Percentiles rank a stretch among this genome's conserved stretches.
These are phyloP conservation scores for Pseudogymnoascus sp. DNA, from an alignment of 2,329 filamentous ascomycete species.

Conservation along the genomic window DNA sequence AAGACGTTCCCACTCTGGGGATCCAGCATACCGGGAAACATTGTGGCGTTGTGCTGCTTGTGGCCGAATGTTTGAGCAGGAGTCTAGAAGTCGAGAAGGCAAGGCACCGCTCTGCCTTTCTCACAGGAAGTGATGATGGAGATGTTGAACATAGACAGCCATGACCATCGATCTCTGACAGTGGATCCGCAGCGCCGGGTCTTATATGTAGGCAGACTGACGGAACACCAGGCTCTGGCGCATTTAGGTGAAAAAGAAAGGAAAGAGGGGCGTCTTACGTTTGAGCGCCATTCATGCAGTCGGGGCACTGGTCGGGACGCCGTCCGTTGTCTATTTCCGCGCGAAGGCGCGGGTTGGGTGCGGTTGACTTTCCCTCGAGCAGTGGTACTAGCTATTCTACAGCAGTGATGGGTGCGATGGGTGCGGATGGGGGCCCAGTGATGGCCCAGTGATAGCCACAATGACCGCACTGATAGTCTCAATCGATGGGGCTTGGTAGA, in stretches of 20 bases:
- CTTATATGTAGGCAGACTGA: slow-evolving; percentile 1
- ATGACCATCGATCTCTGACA: not conserved
- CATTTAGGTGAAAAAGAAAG: not conserved
- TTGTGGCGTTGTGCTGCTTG: not conserved
- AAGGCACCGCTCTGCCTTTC: not conserved
- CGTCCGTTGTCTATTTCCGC: not conserved
- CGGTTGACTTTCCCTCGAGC: not conserved
- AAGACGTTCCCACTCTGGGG: not conserved
- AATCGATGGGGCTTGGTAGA: not conserved
- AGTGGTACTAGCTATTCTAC: not conserved
- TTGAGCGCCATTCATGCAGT: not conserved
- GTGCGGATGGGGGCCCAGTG: too few species aligned
- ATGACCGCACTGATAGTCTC: not conserved
- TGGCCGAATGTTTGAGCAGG: not conserved
- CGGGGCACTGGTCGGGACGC: not conserved
- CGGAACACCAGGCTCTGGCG: not conserved
- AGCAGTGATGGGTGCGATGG: not conserved
- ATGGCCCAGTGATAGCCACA: not conserved
- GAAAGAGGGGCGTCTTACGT: not conserved
- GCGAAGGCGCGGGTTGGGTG: not conserved
- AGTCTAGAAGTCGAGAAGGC: not conserved
- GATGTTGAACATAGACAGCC: slow-evolving; percentile 5
- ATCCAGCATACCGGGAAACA: not conserved
- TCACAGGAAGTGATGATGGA: slow-evolving; percentile 4
- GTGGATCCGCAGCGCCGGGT: not conserved